phyloP scores from a whole-genome alignment of 257 asterid genomes.

The Knoxia roxburghii region DNA sequence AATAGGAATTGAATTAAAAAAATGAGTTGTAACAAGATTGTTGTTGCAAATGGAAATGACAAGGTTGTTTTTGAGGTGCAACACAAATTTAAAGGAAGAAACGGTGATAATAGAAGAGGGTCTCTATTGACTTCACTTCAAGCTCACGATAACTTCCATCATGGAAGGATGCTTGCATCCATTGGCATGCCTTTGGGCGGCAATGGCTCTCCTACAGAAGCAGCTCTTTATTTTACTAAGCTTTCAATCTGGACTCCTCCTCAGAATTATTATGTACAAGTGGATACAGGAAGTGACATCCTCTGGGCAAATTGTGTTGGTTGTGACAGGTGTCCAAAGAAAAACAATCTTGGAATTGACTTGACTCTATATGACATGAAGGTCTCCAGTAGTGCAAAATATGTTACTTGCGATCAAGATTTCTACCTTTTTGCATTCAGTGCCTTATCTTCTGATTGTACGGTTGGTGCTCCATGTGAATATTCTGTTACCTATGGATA shows the following conservation, averaged over 20 bases:
- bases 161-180: slow-evolving; percentile 41
- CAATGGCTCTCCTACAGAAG: slow-evolving; percentile 48
- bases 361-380: slow-evolving; percentile 65
- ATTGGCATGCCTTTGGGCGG: slow-evolving; percentile 45
- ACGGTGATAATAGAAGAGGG: slow-evolving; percentile 7
- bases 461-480: no score
- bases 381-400: slow-evolving; percentile 63
- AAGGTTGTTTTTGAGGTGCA: no score
- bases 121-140: slow-evolving; percentile 27
- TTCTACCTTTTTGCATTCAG: no score
- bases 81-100: no score
- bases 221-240: slow-evolving; percentile 80
- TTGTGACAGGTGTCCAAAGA: slow-evolving; percentile 71
- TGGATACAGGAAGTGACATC: no score
- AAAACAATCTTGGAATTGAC: slow-evolving; percentile 68
- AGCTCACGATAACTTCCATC: slow-evolving; percentile 37
- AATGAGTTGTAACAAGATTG: no score
- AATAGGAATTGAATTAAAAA: no score
- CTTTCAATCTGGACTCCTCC: slow-evolving; percentile 92
- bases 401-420: slow-evolving; percentile 61
- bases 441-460: no score
- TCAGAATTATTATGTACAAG: no score
- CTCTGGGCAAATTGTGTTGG: slow-evolving; percentile 92
- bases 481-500: no score
- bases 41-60: slow-evolving; percentile 7